Evolutionary conservation across 768 basidiomycete genomes (phyloP).

Genomic region (Hortiboletus flavorubellus): DNA sequence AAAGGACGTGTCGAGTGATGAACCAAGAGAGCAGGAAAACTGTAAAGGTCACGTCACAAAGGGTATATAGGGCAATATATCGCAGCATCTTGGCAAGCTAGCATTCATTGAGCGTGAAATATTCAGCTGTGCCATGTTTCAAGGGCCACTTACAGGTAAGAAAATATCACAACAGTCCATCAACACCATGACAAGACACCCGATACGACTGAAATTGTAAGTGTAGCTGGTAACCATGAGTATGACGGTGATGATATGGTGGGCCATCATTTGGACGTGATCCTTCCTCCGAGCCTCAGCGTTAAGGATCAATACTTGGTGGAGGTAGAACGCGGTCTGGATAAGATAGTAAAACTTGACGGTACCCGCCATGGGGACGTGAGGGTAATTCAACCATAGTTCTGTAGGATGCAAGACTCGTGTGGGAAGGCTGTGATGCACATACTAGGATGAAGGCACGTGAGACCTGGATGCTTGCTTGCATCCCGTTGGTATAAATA

Average conservation of each 20-base stretch:
- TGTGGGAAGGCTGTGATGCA: slow-evolving; percentile 71
- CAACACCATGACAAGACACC: slow-evolving; percentile 83
- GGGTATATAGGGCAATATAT: slow-evolving; percentile 65
- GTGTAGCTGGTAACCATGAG: slow-evolving; percentile 78
- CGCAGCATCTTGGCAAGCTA: slow-evolving; percentile 93
- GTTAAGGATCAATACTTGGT: slow-evolving; percentile 89
- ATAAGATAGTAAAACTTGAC: slow-evolving; percentile 88
- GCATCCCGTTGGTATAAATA: slow-evolving; percentile 9
- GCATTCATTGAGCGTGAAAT: slow-evolving; percentile 3
- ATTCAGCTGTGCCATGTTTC: neutral
- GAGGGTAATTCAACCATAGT: slow-evolving; percentile 82
- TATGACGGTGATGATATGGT: slow-evolving; percentile 85
- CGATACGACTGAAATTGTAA: slow-evolving; percentile 83
- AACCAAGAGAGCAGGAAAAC: slow-evolving; percentile 89
- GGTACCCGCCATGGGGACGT: slow-evolving; percentile 71
- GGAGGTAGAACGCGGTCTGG: slow-evolving; percentile 85
- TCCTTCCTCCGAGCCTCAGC: slow-evolving; percentile 91
- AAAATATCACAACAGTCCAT: slow-evolving; percentile 97
- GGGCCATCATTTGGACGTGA: slow-evolving; percentile 93
- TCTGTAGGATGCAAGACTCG: slow-evolving; percentile 57
- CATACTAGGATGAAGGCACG: slow-evolving; percentile 52
- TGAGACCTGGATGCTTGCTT: slow-evolving; percentile 6
- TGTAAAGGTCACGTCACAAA: slow-evolving; percentile 75
- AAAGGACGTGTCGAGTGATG: slow-evolving; percentile 82
- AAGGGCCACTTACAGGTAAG: slow-evolving; percentile 64